Conservation (phyloP, 2,329 filamentous ascomycete genomes). For the Hymenoscyphus salicellus region DNA sequence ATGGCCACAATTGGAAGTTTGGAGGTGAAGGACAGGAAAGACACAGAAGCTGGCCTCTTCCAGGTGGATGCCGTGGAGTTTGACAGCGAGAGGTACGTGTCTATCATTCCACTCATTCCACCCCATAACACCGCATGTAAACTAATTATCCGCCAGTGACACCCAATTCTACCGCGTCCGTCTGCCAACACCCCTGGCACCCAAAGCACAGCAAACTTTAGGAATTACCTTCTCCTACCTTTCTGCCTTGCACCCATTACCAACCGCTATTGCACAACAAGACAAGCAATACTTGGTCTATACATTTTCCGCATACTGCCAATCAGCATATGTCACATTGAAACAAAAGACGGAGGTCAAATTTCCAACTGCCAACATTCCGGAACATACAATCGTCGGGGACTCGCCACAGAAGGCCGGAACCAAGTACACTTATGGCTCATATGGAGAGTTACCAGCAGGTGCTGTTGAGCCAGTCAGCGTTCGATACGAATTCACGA, state of each 20-base stretch:
- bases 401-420: slow-evolving; percentile 77
- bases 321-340: slow-evolving; percentile 76
- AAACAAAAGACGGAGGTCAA: slow-evolving; percentile 99
- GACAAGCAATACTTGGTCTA: slow-evolving; percentile 85
- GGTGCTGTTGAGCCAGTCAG: slow-evolving; percentile 69
- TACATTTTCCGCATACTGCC: slow-evolving; percentile 79
- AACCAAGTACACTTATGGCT: slow-evolving; percentile 82
- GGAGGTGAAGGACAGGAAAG: slow-evolving; percentile 91
- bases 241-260: slow-evolving; percentile 74
- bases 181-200: slow-evolving; percentile 70
- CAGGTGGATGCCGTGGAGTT: slow-evolving; percentile 65
- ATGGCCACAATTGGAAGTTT: slow-evolving; percentile 77
- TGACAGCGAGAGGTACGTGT: slow-evolving; percentile 53
- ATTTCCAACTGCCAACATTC: slow-evolving; percentile 71
- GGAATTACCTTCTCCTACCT: slow-evolving; percentile 82
- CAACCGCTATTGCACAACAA: slow-evolving; percentile 76
- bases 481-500: slow-evolving; percentile 93
- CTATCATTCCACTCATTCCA: neutral
- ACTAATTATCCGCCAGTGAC: slow-evolving; percentile 49
- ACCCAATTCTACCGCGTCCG: slow-evolving; percentile 81
- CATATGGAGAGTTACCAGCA: slow-evolving; percentile 79
- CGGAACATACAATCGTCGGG: slow-evolving; percentile 77
- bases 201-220: slow-evolving; percentile 78
- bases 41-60: slow-evolving; percentile 65
- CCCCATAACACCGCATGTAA: neutral